Conservation (phyloP, 768 basidiomycete genomes). For the Sarcodon aspratus region DNA sequence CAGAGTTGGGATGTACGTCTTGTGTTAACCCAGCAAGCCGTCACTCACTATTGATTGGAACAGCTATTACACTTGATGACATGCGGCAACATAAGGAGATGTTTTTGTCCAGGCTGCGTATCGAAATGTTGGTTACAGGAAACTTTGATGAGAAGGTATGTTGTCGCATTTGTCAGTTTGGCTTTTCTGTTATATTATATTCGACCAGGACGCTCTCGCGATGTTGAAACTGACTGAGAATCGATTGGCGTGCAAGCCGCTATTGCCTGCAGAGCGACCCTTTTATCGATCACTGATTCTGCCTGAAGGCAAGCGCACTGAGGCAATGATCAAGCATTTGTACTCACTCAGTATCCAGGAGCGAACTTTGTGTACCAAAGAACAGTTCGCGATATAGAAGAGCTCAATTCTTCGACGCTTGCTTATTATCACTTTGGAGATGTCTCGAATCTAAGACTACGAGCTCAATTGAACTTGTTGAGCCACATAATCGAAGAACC, state of each 20-base stretch:
- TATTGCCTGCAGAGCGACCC: conserved; percentile 26
- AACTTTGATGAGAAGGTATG: conserved; percentile 28
- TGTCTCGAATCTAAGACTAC: conserved; percentile 20
- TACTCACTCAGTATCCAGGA: no score
- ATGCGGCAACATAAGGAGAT: conserved; percentile 27
- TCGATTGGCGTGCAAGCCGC: conserved; percentile 20
- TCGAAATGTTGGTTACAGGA: conserved; percentile 36
- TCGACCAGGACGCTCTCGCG: conserved; percentile 24
- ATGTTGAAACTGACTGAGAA: conserved; percentile 26
- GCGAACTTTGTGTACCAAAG: conserved; percentile 25
- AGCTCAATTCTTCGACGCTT: conserved; percentile 33
- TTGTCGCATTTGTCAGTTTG: conserved; percentile 2
- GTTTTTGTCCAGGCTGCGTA: conserved; percentile 25
- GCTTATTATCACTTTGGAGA: conserved; percentile 41
- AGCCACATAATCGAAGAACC: conserved; percentile 35
- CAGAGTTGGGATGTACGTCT: conserved; percentile 25
- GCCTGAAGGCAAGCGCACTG: conserved; percentile 20
- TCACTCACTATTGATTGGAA: neutral
- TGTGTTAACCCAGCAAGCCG: neutral
- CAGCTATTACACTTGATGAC: conserved; percentile 29
- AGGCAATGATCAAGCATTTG: neutral
- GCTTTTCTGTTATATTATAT: neutral
- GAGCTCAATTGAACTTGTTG: conserved; percentile 27
- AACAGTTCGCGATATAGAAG: conserved; percentile 28
- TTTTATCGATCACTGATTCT: conserved; percentile 27